Conservation (phyloP, 176 grass and related monocot species). For the Ampelocalamus luodianensis region DNA sequence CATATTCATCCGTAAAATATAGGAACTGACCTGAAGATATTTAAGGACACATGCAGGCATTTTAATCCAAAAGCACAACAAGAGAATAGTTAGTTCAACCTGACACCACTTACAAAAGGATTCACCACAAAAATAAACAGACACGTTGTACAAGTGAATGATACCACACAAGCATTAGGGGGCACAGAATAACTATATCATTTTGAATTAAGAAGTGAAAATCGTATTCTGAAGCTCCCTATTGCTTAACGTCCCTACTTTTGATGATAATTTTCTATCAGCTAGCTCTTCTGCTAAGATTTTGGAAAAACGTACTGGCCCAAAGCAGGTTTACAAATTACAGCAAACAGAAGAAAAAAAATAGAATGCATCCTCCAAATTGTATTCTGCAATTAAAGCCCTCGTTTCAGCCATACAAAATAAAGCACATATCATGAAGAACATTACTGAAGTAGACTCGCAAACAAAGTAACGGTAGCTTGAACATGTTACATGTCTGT, state of each 20-base stretch:
- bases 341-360: not conserved
- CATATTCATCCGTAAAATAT: not conserved
- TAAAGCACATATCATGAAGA: not conserved
- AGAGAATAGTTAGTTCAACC: not conserved
- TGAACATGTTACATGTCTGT: not conserved
- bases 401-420: not conserved
- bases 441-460: not conserved
- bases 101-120: not conserved
- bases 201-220: not conserved
- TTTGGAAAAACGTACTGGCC: not conserved
- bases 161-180: not conserved
- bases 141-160: not conserved
- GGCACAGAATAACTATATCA: not conserved
- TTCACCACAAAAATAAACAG: slow-evolving; percentile 4
- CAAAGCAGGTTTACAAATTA: not conserved
- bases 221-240: not conserved
- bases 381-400: not conserved
- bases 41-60: not conserved
- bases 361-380: not conserved
- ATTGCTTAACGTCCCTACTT: not conserved
- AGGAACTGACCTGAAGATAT: not conserved
- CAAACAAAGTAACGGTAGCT: not conserved
- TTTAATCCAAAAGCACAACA: not conserved
- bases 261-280: not conserved
- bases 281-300: not conserved